phyloP scores from a whole-genome alignment of 2,329 filamentous ascomycete species.

The Alternaria solani region DNA sequence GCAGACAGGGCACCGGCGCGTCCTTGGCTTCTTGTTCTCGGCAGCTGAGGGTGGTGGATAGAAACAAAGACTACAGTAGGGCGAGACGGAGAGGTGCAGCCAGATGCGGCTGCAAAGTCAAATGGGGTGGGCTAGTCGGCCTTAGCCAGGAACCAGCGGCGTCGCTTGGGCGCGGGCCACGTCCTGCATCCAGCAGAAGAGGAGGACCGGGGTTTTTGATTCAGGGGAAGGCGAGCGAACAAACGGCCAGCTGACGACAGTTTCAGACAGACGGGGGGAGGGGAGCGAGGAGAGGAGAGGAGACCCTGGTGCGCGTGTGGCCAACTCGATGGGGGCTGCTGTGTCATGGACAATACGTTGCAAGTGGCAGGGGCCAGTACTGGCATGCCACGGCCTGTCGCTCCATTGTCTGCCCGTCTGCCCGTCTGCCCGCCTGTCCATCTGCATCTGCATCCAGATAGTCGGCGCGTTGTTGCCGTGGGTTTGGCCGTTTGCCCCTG shows the following conservation, averaged over 20 bases:
- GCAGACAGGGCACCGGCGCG: no score
- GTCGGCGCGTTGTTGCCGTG: neutral
- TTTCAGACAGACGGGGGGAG: slow-evolving; percentile 21
- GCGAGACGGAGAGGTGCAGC: no score
- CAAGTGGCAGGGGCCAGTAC: neutral
- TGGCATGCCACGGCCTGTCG: neutral
- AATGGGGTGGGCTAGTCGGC: slow-evolving; percentile 9
- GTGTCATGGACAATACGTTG: neutral
- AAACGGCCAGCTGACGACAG: slow-evolving; percentile 20
- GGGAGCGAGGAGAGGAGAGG: no score
- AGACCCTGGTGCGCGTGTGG: no score
- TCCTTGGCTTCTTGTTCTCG: no score
- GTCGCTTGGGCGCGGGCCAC: slow-evolving; percentile 13
- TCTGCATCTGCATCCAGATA: neutral
- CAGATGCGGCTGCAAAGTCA: neutral
- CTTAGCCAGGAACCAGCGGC: slow-evolving; percentile 21
- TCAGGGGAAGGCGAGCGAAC: slow-evolving; percentile 20
- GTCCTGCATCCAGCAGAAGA: slow-evolving; percentile 8
- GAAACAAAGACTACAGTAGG: no score
- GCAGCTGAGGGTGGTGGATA: no score
- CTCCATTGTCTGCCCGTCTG: no score
- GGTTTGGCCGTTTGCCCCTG: slow-evolving; percentile 2
- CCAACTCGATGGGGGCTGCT: neutral
- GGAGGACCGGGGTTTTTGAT: slow-evolving; percentile 2
- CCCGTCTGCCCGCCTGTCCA: no score